These are phyloP conservation scores for Erythrophleum ivorense DNA, from an alignment of 331 rosid species.

Conservation along the genomic window DNA sequence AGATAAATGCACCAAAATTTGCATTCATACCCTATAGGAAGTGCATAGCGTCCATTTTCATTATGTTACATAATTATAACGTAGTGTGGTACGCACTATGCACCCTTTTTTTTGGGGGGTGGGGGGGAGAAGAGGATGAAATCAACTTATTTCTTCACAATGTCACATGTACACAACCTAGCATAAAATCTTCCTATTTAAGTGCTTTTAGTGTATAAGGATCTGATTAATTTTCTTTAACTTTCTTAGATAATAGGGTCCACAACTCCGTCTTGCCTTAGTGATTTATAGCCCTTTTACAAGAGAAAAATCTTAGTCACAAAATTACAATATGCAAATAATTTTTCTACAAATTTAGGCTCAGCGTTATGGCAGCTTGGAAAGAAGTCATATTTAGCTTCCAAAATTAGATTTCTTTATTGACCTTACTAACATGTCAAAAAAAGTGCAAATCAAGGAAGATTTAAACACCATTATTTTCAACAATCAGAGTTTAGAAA, in stretches of 20 bases:
- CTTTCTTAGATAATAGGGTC: background rate
- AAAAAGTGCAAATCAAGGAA: constrained; percentile 10
- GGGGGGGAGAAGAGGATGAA: too few species aligned
- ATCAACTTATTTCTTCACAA: background rate
- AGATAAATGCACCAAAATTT: too few species aligned
- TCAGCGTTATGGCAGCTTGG: background rate
- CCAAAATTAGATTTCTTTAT: constrained; percentile 20
- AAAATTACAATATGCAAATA: background rate
- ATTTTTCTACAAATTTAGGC: background rate
- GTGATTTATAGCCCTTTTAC: background rate
- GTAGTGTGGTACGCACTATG: background rate
- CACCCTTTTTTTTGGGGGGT: background rate
- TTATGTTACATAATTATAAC: background rate
- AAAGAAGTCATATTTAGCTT: constrained; percentile 25
- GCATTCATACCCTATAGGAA: background rate
- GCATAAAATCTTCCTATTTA: background rate
- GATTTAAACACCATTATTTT: background rate
- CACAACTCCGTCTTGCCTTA: background rate
- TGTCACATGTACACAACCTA: background rate
- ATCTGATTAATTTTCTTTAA: background rate
- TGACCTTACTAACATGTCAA: constrained; percentile 27
- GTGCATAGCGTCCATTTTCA: background rate
- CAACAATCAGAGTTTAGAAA: constrained; percentile 17
- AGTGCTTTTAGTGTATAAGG: background rate
- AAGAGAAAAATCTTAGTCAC: background rate